These are phyloP conservation scores for Harringtonia lauricola DNA, from an alignment of 2,329 filamentous ascomycete genomes.

Conservation along the genomic window DNA sequence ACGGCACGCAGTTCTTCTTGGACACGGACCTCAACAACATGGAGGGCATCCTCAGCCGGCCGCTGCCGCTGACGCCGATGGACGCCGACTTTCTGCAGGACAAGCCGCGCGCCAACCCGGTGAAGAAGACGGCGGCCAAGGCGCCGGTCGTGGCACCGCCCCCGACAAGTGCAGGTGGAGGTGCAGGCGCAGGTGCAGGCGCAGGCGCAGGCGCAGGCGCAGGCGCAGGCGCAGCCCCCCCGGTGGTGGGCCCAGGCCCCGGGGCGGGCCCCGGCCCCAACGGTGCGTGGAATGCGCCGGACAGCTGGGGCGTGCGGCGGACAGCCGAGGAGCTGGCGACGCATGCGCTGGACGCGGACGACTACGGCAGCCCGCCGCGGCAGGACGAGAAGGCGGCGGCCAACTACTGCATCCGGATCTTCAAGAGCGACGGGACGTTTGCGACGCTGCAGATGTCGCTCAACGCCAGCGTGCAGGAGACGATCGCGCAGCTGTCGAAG, in stretches of 20 bases:
- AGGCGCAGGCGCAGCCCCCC: too few relatives aligned
- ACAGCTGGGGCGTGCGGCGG: constrained; percentile 89
- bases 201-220: too few relatives aligned
- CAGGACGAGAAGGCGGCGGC: constrained; percentile 63
- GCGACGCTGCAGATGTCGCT: constrained; percentile 78
- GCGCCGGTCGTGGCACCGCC: neutral
- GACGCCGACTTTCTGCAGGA: constrained; percentile 45
- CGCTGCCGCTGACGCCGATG: constrained; percentile 60
- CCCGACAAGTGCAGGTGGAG: neutral
- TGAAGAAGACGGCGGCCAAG: constrained; percentile 4
- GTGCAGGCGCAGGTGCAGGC: too few relatives aligned
- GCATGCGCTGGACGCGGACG: constrained; percentile 51
- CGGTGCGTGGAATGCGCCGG: constrained; percentile 81
- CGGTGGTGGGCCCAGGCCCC: too few relatives aligned
- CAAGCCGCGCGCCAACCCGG: too few relatives aligned
- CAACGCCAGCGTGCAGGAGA: constrained; percentile 74
- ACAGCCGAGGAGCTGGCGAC: constrained; percentile 52
- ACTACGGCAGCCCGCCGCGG: constrained; percentile 53
- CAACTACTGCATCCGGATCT: constrained; percentile 88
- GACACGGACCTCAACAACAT: constrained; percentile 86
- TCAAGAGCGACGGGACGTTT: constrained; percentile 88
- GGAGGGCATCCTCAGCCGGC: constrained; percentile 76
- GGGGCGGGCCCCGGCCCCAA: too few relatives aligned
- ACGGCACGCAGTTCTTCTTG: constrained; percentile 57
- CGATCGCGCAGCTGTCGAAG: constrained; percentile 82